Conservation (phyloP, 805 yeast genomes). For the Cyberlindnera maritima region DNA sequence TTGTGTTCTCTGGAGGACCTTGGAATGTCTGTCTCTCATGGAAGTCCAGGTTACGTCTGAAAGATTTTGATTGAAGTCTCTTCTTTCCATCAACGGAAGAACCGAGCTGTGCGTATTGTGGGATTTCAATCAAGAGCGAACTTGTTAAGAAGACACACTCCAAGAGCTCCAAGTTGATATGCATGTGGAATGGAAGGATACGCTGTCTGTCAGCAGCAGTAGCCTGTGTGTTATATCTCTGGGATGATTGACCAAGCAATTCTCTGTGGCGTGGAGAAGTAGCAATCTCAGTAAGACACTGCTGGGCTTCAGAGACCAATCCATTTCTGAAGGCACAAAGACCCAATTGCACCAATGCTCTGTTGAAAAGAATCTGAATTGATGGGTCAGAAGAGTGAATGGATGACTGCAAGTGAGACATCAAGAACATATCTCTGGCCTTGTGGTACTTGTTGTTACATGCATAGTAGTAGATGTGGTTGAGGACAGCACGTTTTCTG, state of each 20-base stretch:
- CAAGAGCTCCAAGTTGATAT: slow-evolving; percentile 89
- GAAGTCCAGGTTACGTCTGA: slow-evolving; percentile 87
- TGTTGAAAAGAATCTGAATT: slow-evolving; percentile 88
- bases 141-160: slow-evolving; percentile 93
- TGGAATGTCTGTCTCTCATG: slow-evolving; percentile 92
- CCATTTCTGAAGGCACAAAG: slow-evolving; percentile 93
- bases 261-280: slow-evolving; percentile 86
- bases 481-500: slow-evolving; percentile 80
- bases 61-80: slow-evolving; percentile 70
- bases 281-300: slow-evolving; percentile 82
- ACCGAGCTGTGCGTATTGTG: slow-evolving; percentile 75
- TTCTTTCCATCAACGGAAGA: slow-evolving; percentile 56
- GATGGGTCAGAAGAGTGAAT: slow-evolving; percentile 83
- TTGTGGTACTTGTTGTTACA: slow-evolving; percentile 77
- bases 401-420: slow-evolving; percentile 79
- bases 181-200: slow-evolving; percentile 96
- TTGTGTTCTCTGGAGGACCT: slow-evolving; percentile 96
- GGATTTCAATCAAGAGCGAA: slow-evolving; percentile 87
- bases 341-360: slow-evolving; percentile 95
- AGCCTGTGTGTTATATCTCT: slow-evolving; percentile 58
- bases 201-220: slow-evolving; percentile 68
- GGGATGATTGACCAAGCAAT: slow-evolving; percentile 85
- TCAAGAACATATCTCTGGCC: slow-evolving; percentile 85
- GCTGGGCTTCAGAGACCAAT: slow-evolving; percentile 80
- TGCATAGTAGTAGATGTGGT: slow-evolving; percentile 87